Conservation (phyloP, 176 grass and related monocot species). For the Paspalum notatum region DNA sequence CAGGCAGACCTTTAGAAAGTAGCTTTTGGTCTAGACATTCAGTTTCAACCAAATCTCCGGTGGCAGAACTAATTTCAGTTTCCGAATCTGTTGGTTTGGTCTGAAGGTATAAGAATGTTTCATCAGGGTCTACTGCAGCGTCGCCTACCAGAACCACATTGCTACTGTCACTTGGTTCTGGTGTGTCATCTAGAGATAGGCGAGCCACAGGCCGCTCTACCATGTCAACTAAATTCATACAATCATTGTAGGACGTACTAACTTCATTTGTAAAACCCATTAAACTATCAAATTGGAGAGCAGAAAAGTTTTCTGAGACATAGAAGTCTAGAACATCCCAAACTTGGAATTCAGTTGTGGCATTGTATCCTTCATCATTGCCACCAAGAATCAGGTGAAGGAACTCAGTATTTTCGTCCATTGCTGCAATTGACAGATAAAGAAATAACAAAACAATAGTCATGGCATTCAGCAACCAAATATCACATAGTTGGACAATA, state of each 20-base stretch:
- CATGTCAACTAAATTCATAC: conserved; percentile 64
- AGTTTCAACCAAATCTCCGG: conserved; percentile 50
- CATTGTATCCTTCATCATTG: conserved; percentile 66
- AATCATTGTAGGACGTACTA: conserved; percentile 51
- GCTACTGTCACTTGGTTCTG: conserved; percentile 34
- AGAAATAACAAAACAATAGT: not conserved
- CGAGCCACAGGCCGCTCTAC: conserved; percentile 68
- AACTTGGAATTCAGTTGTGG: conserved; percentile 63
- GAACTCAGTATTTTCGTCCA: conserved; percentile 57
- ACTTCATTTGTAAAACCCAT: conserved; percentile 86
- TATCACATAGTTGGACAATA: conserved; percentile 4
- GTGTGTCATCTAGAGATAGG: conserved; percentile 64
- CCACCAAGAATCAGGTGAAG: conserved; percentile 76
- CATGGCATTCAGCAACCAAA: conserved; percentile 37
- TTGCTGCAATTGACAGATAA: conserved; percentile 52
- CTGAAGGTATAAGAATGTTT: conserved; percentile 78
- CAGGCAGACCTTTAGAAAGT: conserved; percentile 54
- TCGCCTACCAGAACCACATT: conserved; percentile 32
- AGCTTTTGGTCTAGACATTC: conserved; percentile 69
- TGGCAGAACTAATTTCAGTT: conserved; percentile 41
- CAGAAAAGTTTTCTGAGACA: conserved; percentile 67
- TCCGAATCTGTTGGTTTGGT: conserved; percentile 56
- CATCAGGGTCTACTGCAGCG: conserved; percentile 51
- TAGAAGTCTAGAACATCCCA: conserved; percentile 83
- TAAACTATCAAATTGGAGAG: conserved; percentile 73